Evolutionary conservation across 225 moss, liverwort and hornwort species (phyloP).

Genomic region (Marchantia paleacea): DNA sequence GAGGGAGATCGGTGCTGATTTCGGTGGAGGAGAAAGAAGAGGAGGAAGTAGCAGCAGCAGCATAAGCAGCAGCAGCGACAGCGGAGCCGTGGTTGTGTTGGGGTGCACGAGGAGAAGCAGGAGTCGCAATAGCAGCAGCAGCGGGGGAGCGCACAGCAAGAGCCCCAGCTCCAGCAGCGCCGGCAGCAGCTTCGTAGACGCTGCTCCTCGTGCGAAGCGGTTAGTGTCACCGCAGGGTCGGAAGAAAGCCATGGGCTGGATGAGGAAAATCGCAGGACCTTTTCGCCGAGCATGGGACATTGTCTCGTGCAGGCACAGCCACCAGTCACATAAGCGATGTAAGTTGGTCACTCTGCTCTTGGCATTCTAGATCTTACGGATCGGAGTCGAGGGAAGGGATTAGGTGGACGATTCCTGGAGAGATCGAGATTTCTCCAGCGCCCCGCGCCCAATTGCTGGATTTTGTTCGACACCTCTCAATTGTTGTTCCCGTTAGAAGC

Average conservation of each 20-base stretch:
- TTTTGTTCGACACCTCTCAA: not conserved
- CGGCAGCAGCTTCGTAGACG: not conserved
- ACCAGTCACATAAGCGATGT: conserved; percentile 20
- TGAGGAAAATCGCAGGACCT: conserved; percentile 27
- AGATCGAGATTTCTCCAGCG: not conserved
- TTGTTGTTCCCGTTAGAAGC: not conserved
- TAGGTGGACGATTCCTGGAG: not conserved
- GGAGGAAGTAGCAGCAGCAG: not conserved
- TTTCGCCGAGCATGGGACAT: conserved; percentile 30
- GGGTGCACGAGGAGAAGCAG: conserved; percentile 1
- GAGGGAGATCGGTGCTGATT: conserved; percentile 17
- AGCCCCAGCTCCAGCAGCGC: not conserved
- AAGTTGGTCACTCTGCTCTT: not conserved
- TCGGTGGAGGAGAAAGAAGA: not conserved
- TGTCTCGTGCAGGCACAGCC: conserved; percentile 17
- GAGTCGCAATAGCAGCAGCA: not conserved
- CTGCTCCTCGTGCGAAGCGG: conserved; percentile 18
- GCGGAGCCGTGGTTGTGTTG: not conserved
- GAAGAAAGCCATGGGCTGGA: conserved; percentile 28
- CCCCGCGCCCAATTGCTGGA: not conserved
- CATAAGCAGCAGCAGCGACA: not conserved
- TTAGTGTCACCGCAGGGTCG: conserved; percentile 19
- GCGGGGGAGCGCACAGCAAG: not conserved
- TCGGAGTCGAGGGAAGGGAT: not conserved
- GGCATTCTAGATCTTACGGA: not conserved